phyloP scores from a whole-genome alignment of 345 rosid genomes.

The Punica granatum region DNA sequence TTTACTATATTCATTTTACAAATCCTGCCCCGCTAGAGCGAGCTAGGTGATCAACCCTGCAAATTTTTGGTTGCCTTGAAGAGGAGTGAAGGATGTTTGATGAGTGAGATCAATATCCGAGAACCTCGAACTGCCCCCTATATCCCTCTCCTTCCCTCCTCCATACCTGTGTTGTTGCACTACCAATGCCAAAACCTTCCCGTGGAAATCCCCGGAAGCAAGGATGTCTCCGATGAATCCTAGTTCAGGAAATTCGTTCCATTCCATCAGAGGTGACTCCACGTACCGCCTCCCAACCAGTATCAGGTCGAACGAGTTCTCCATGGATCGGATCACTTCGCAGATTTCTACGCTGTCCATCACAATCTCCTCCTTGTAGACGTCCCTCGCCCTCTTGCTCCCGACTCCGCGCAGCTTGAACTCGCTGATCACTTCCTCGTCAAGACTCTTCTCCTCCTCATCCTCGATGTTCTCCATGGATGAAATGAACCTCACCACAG shows the following conservation, averaged over 20 bases:
- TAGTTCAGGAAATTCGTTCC: slow-evolving; percentile 18
- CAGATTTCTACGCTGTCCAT: slow-evolving; percentile 15
- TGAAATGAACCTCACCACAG: slow-evolving; percentile 3
- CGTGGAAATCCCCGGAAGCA: slow-evolving; percentile 11
- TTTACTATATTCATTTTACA: no score
- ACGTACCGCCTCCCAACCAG: slow-evolving; percentile 17
- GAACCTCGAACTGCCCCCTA: background rate
- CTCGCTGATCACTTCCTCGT: slow-evolving; percentile 17
- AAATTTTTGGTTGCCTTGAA: background rate
- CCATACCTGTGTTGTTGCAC: slow-evolving; percentile 14
- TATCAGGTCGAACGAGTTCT: slow-evolving; percentile 13
- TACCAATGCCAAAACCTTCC: slow-evolving; percentile 14
- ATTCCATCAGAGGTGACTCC: slow-evolving; percentile 2
- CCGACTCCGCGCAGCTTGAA: background rate
- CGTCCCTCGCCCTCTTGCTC: background rate
- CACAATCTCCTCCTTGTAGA: slow-evolving; percentile 9
- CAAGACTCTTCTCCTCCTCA: slow-evolving; percentile 7
- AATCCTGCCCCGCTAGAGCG: no score
- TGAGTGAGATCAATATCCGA: background rate
- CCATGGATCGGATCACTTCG: slow-evolving; percentile 9
- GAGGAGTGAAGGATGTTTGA: background rate
- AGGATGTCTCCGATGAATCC: slow-evolving; percentile 18
- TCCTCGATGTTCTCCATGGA: background rate
- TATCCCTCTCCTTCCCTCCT: background rate
- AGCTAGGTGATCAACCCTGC: background rate